Base-by-base conservation (phyloP, 202 grass and related monocot genomes). In the Musa balbisiana region DNA sequence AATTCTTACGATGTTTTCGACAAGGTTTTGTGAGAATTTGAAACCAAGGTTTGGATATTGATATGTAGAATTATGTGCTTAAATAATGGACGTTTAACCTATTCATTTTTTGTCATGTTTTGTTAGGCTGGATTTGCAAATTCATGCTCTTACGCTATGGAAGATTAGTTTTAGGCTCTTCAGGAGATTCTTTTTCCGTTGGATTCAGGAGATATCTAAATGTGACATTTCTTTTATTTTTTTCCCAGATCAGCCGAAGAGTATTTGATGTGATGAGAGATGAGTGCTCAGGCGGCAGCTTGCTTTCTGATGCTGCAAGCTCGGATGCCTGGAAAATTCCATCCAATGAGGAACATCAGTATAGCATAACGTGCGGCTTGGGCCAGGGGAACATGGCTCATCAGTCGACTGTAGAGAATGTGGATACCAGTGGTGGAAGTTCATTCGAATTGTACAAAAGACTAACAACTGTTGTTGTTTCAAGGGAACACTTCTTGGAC, bases 401-500 rank as follows among this genome's bases (percentile, higher is more conserved):
- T 64, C 62, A 49, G 19, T 55, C 67, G 27, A 73, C 63, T 25
- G 49, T 72, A 75, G 80, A 87, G 70, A 56, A 24, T 49, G 11
- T 62, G 49, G 85, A 89, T 53, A 70, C 15, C 66, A 84, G 51
- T 25, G 52, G 52, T 78, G 43, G 66, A 70, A 55, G 92, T 49
- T 85, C 80, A 20, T 97, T 97, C 29, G 93, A 97, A 67, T 79
- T 93, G 77, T 97, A 97, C 82, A 97, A 97, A 84, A 91, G 87
- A 33, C 88, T 91, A 80, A 97, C 90, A 23, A 93, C 90, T 0
- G 72, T 89, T 77, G 74, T 91, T 69, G 19, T 97, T 84, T 83
- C 86, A 77, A 92, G 93, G 75, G 84, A 92, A 71, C 26, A 82
- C 63, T 97, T 97, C 49, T 59, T 97, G 63, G 81, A 75, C 81